Evolutionary conservation across 345 rosid genomes (phyloP).

Genomic region (Citrus australasica): DNA sequence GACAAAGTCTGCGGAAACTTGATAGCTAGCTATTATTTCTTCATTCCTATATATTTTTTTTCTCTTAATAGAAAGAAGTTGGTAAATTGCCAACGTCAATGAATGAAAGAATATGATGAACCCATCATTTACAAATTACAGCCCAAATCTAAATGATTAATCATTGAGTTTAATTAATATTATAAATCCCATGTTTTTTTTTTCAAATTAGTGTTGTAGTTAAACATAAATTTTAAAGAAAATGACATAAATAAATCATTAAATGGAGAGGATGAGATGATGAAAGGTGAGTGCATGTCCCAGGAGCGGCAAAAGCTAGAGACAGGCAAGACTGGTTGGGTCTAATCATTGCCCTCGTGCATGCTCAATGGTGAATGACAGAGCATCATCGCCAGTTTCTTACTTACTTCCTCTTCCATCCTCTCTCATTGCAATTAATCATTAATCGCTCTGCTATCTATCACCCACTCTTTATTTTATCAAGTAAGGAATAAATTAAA

Average conservation of each 20-base stretch:
- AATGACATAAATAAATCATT: too few relatives aligned
- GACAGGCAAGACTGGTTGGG: conserved; percentile 33
- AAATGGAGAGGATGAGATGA: neutral
- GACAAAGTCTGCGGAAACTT: conserved; percentile 6
- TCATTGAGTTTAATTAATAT: neutral
- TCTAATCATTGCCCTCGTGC: conserved; percentile 45
- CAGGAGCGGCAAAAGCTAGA: conserved; percentile 7
- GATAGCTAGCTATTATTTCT: neutral
- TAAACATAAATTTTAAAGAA: too few relatives aligned
- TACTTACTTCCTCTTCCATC: neutral
- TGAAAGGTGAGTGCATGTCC: neutral
- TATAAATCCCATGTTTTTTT: neutral
- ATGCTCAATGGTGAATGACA: conserved; percentile 6
- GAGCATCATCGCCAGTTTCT: neutral
- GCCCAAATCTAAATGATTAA: neutral
- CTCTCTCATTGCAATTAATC: neutral
- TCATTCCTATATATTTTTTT: neutral
- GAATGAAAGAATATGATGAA: neutral
- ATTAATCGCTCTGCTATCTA: neutral
- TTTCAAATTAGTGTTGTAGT: neutral
- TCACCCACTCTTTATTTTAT: neutral
- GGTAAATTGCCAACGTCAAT: neutral
- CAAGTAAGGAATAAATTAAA: too few relatives aligned
- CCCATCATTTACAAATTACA: neutral
- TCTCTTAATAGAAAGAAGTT: neutral